A percentile compares a stretch with the other conserved stretches of the same genome.
phyloP scores from a whole-genome alignment of 2,329 filamentous ascomycete species.

The Zopfia rhizophila region DNA sequence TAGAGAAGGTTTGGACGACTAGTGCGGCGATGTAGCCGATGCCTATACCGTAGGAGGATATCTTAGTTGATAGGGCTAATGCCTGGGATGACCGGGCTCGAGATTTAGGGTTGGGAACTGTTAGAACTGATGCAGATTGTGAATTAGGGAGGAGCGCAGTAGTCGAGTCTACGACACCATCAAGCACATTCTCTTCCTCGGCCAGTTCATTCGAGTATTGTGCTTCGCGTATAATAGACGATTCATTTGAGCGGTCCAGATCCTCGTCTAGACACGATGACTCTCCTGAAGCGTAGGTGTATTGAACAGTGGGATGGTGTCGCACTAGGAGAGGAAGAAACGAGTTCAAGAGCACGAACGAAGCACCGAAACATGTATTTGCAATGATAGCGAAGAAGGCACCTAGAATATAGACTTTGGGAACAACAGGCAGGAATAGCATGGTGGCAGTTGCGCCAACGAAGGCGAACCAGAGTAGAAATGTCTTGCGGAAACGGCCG shows the following conservation, averaged over 20 bases:
- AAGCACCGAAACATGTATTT: constrained; percentile 94
- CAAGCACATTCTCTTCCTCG: constrained; percentile 35
- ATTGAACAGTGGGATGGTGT: constrained; percentile 74
- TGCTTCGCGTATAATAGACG: constrained; percentile 34
- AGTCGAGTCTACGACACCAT: constrained; percentile 45
- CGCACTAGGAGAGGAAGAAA: constrained; percentile 92
- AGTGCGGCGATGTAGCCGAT: constrained; percentile 92
- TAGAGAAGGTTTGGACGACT: constrained; percentile 82
- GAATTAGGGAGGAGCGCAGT: constrained; percentile 49
- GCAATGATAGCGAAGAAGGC: constrained; percentile 87
- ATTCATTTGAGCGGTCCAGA: constrained; percentile 24
- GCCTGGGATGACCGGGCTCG: constrained; percentile 66
- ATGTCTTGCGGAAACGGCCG: constrained; percentile 84
- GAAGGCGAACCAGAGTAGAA: constrained; percentile 86
- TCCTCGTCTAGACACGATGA: constrained; percentile 40
- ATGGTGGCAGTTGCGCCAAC: constrained; percentile 85
- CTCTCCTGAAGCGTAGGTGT: constrained; percentile 29
- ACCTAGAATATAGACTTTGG: constrained; percentile 81
- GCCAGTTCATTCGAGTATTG: constrained; percentile 40
- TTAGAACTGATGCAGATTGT: constrained; percentile 35
- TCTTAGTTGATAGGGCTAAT: constrained; percentile 84
- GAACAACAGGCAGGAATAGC: constrained; percentile 82
- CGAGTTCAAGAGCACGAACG: constrained; percentile 94
- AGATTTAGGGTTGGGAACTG: constrained; percentile 42
- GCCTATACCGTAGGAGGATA: constrained; percentile 91